Evolutionary conservation across 768 basidiomycete species (phyloP).

Genomic region (Pleurotus djamor): DNA sequence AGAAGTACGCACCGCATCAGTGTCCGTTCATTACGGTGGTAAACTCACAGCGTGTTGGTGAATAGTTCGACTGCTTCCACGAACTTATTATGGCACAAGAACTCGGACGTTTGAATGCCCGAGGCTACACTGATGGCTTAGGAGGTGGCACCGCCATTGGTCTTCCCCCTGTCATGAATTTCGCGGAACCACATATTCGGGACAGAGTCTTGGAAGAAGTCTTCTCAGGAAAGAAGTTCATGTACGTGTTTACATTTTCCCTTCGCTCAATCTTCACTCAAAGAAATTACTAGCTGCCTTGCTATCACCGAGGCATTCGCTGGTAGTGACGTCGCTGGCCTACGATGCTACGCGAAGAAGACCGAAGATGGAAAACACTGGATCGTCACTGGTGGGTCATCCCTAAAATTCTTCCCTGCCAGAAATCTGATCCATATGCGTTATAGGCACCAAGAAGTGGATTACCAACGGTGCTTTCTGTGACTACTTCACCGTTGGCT

Average conservation of each 20-base stretch:
- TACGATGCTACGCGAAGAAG: constrained; percentile 60
- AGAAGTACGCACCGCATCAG: constrained; percentile 39
- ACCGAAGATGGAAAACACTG: constrained; percentile 66
- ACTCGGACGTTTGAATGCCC: constrained; percentile 46
- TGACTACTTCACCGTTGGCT: constrained; percentile 54
- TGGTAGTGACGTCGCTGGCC: constrained; percentile 64
- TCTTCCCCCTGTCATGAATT: constrained; percentile 57
- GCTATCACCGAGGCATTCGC: constrained; percentile 80
- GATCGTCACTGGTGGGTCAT: constrained; percentile 44
- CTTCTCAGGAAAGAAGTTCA: constrained; percentile 63
- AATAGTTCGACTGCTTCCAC: constrained; percentile 30
- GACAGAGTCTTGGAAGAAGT: constrained; percentile 47
- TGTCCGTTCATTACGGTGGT: background rate
- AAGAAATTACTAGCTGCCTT: constrained; percentile 31
- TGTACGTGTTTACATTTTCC: constrained; percentile 20
- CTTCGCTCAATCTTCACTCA: background rate
- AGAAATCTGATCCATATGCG: background rate
- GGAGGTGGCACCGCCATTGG: constrained; percentile 67
- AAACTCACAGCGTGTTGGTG: background rate
- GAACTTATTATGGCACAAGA: constrained; percentile 70
- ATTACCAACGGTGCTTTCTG: constrained; percentile 12
- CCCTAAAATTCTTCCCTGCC: background rate
- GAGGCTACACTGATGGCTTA: constrained; percentile 72
- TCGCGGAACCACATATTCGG: constrained; percentile 38
- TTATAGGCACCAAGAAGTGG: constrained; percentile 48